Evolutionary conservation across 306 rosid species (phyloP).

Genomic region (Cucumis hystrix): DNA sequence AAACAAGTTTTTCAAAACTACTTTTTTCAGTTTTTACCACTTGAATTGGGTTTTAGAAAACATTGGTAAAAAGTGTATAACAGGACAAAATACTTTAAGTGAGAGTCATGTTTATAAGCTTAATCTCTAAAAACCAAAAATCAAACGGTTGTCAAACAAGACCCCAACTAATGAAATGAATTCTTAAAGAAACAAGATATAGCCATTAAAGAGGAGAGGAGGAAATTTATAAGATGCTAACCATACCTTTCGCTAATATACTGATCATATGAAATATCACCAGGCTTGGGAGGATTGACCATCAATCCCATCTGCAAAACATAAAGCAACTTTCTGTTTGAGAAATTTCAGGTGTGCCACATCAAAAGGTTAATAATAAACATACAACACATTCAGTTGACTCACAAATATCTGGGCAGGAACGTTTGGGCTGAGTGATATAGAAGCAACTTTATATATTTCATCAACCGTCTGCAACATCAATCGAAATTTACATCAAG

Average conservation of each 20-base stretch:
- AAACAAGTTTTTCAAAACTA: background rate
- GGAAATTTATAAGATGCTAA: background rate
- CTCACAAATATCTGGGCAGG: conserved; percentile 99
- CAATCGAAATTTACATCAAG: background rate
- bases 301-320: conserved; percentile 84
- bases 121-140: background rate
- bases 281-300: conserved; percentile 90
- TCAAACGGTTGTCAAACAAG: background rate
- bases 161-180: background rate
- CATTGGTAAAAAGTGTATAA: background rate
- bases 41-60: background rate
- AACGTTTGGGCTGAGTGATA: conserved; percentile 94
- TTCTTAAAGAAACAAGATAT: background rate
- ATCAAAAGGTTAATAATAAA: background rate
- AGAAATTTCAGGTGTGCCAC: background rate
- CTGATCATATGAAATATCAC: conserved; percentile 85
- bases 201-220: background rate
- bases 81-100: background rate
- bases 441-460: conserved; percentile 83
- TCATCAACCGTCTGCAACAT: conserved; percentile 85
- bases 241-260: conserved; percentile 69
- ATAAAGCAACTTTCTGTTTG: conserved; percentile 1
- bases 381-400: background rate
- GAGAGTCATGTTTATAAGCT: background rate
- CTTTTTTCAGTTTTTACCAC: background rate